Base-by-base conservation (phyloP, 192 early-diverging fungal species). In the Podila horticola region DNA sequence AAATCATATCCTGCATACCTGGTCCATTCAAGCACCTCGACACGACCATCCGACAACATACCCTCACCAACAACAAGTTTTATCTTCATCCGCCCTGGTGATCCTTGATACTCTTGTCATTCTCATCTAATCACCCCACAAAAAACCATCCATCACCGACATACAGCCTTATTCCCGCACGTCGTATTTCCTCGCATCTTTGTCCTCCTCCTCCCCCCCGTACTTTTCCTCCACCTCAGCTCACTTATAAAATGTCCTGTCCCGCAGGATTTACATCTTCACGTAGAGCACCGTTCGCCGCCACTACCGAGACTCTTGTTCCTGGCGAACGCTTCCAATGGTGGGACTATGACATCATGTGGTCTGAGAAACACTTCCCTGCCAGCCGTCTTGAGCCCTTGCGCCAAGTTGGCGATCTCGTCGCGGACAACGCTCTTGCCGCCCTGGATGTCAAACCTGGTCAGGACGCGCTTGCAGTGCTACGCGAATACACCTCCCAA, bases 321-420 rank as follows among this genome's bases (percentile, higher is more conserved):
- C 66, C 71, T 0, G 73, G 72, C 5, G 55, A 82, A 11, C 58
- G 34, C 2, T 30, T 70, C n/a, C n/a, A 19, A 1, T 66, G n/a
- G 26, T 69, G 36, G 51, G 79, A 65, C 58, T 59, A 64, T n/a
- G 57, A 74, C 5, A 65, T 75, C 26, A n/a, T 55, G 30, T 82
- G 79, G 79, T 75, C 62, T 20, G 33, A 68, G 29, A 63, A 75
- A 9, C 72, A 74, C 50, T 7, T 74, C 20, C 66, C 67, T 20
- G 67, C 71, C 2, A 72, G 71, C 28, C 30, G 36, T 3, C 73
- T 82, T 0, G 79, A 74, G 10, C 67, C 51, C 1, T 55, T 82
- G 4, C 66, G 79, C 12, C 31, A 64, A 19, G 33, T 66, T 4
- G 68, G 79, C 0, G 79, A 82, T n/a, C 58, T 22, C 19, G 52